Conservation (phyloP, 2,329 filamentous ascomycete genomes). For the Clarireedia monteithiana region DNA sequence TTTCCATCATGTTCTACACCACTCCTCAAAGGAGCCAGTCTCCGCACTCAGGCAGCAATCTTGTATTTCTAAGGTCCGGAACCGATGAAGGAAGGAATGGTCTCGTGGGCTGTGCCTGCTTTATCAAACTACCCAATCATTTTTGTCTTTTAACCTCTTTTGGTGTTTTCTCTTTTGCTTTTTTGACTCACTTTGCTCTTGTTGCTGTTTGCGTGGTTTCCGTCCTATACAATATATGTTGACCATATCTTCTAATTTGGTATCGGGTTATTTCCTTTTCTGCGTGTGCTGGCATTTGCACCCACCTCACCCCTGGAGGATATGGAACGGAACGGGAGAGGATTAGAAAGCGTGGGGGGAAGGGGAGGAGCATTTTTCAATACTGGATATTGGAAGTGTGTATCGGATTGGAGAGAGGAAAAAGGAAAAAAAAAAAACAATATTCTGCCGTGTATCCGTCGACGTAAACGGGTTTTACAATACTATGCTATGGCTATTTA, state of each 20-base stretch:
- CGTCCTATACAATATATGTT: not conserved
- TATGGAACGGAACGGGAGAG: not conserved
- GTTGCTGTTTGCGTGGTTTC: not conserved
- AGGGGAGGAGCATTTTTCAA: not conserved
- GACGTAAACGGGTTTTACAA: not conserved
- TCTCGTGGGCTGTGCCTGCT: constrained; percentile 4
- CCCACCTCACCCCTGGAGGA: too few relatives aligned
- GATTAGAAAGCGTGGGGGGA: not conserved
- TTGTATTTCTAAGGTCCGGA: constrained; percentile 14
- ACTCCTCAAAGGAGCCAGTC: constrained; percentile 17
- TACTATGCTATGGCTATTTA: too few relatives aligned
- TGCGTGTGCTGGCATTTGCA: too few relatives aligned
- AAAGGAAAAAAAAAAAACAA: not conserved
- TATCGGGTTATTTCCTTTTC: not conserved
- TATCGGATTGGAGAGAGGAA: not conserved
- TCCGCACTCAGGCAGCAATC: constrained; percentile 24
- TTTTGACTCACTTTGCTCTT: not conserved
- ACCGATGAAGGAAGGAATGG: not conserved
- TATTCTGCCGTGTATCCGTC: not conserved
- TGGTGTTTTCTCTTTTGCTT: not conserved
- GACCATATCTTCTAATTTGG: not conserved
- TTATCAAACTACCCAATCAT: not conserved
- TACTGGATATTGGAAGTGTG: constrained; percentile 6
- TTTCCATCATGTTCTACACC: constrained; percentile 3
- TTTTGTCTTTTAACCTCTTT: too few relatives aligned